Evolutionary conservation across 371 early-diverging fungal genomes (phyloP), one percentile per base, ranked within the genome.

Genomic region (Syncephalis plumigaleata): DNA sequence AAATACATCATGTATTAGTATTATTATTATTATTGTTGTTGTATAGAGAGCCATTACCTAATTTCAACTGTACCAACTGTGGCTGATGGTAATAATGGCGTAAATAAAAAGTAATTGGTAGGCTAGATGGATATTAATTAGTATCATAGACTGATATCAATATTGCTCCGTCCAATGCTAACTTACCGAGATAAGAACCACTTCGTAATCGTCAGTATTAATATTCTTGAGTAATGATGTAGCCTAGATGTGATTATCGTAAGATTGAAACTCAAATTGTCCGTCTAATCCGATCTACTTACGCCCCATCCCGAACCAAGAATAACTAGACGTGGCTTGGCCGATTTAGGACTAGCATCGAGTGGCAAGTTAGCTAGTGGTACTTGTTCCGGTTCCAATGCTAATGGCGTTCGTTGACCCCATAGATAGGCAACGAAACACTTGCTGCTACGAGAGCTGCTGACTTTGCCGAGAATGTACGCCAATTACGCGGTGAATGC

Each of bases 71-170:
- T 89, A 0, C 91, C 91, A 0, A 79, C 79, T 1, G 83, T 76
- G 1, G 71, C 76, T 50, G 73, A 74, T 18, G 87, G 82, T 36
- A 86, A 63, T 39, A 88, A 57, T n/a, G 79, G 86, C 27, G 89
- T 90, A 47, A 91, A 89, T 16, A 84, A 63, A 58, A 89, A 91
- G 58, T 89, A 81, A 61, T 91, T 89, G 54, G 75, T 67, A 21
- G 79, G 79, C 4, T 31, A 31, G 11, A n/a, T n/a, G n/a, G n/a
- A n/a, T n/a, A n/a, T n/a, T n/a, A n/a, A n/a, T n/a, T n/a, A n/a
- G n/a, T n/a, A n/a, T n/a, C n/a, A n/a, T n/a, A n/a, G n/a, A n/a
- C n/a, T 48, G 36, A 39, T 31, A n/a, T n/a, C n/a, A n/a, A n/a
- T n/a, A n/a, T n/a, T n/a, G n/a, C n/a, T n/a, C n/a, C n/a, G 9